These are phyloP conservation scores for Endotrypanum monterogeii DNA, from an alignment of 208 protist genomes.

Conservation along the genomic window DNA sequence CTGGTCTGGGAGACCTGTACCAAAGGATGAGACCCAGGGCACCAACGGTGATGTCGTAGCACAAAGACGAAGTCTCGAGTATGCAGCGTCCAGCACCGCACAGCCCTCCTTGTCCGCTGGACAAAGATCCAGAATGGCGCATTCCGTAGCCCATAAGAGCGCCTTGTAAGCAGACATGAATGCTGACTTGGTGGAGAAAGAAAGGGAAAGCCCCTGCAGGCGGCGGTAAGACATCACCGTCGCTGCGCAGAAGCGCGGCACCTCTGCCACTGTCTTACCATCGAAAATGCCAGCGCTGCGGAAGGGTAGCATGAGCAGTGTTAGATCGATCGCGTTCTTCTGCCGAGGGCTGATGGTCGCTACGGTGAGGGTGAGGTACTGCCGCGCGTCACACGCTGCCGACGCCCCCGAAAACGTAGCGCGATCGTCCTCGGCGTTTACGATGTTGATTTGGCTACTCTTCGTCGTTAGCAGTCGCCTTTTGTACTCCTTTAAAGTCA, in stretches of 20 bases:
- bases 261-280: constrained; percentile 56
- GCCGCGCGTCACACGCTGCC: background rate
- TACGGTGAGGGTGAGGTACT: constrained; percentile 69
- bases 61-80: constrained; percentile 55
- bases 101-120: constrained; percentile 21
- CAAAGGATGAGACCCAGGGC: constrained; percentile 61
- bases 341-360: constrained; percentile 63
- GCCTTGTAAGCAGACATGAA: constrained; percentile 86
- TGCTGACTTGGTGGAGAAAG: constrained; percentile 67
- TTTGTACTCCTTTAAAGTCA: constrained; percentile 66
- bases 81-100: constrained; percentile 13
- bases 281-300: constrained; percentile 30
- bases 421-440: constrained; percentile 60
- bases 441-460: constrained; percentile 35
- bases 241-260: constrained; percentile 64
- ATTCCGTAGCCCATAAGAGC: constrained; percentile 83
- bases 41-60: constrained; percentile 58
- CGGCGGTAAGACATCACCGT: constrained; percentile 49
- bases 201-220: constrained; percentile 64
- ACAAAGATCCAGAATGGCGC: constrained; percentile 64
- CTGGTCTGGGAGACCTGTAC: constrained; percentile 7
- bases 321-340: constrained; percentile 74
- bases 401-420: constrained; percentile 40
- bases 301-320: constrained; percentile 74
- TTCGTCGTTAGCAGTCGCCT: constrained; percentile 53